Conservation (phyloP, 139 green algal genomes). For the Chlamydomonas urium region DNA sequence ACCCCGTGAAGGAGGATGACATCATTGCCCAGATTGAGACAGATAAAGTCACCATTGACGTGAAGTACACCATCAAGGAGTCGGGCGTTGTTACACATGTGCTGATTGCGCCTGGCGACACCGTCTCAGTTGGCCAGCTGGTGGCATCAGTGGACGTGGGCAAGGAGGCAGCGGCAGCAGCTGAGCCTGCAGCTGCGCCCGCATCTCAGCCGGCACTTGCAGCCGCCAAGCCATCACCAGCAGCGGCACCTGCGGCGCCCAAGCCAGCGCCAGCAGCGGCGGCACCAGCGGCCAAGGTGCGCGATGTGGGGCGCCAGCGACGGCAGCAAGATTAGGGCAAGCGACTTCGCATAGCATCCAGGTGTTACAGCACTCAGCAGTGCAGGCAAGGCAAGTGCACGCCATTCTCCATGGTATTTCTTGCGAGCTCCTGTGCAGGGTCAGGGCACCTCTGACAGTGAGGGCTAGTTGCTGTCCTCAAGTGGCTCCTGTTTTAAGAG, state of each 20-base stretch:
- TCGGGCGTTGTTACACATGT: conserved; percentile 57
- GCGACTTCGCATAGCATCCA: too few species aligned
- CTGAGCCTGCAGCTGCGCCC: neutral
- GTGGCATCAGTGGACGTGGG: conserved; percentile 63
- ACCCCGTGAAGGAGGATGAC: conserved; percentile 87
- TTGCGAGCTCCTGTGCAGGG: too few species aligned
- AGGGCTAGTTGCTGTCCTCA: too few species aligned
- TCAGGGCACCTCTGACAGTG: too few species aligned
- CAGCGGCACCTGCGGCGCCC: neutral
- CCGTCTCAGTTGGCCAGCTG: conserved; percentile 80
- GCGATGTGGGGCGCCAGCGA: too few species aligned
- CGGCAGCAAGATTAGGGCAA: too few species aligned
- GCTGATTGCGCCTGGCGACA: conserved; percentile 76
- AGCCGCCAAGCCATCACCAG: neutral
- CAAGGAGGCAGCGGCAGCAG: neutral
- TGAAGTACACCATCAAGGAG: conserved; percentile 68
- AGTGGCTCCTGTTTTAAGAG: too few species aligned
- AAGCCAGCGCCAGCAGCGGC: conserved; percentile 23
- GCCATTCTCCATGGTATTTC: too few species aligned
- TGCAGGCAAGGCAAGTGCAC: too few species aligned
- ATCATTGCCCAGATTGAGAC: conserved; percentile 97
- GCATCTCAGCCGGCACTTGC: neutral
- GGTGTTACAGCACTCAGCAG: too few species aligned
- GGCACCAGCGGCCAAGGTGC: neutral
- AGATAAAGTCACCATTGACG: conserved; percentile 94